These are phyloP conservation scores for Xanthoconium purpureum DNA, from an alignment of 768 basidiomycete species.

Conservation along the genomic window DNA sequence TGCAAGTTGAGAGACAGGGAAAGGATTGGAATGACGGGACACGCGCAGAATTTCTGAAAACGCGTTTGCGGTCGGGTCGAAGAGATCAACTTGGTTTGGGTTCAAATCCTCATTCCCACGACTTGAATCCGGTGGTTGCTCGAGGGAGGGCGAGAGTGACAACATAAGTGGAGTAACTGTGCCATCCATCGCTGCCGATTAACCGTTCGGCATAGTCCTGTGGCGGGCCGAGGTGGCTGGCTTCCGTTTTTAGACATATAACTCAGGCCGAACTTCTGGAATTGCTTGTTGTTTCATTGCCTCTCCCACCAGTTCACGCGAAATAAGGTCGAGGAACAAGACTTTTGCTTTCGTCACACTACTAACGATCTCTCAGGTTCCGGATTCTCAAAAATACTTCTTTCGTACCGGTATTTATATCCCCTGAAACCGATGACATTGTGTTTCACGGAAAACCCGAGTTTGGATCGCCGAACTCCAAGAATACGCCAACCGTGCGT, in stretches of 20 bases:
- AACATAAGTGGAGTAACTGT: slow-evolving; percentile 6
- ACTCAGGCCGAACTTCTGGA: too few species aligned
- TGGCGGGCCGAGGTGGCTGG: too few species aligned
- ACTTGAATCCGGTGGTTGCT: neutral
- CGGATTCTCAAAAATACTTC: too few species aligned
- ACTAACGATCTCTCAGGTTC: neutral
- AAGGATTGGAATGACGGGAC: neutral
- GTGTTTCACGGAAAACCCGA: too few species aligned
- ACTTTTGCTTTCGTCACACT: neutral
- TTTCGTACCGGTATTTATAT: too few species aligned
- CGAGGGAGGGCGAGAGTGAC: slow-evolving; percentile 10
- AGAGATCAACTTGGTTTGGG: neutral
- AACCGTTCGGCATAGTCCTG: too few species aligned
- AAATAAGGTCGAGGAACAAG: neutral
- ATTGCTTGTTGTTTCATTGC: too few species aligned
- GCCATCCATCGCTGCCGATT: neutral
- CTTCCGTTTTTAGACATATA: too few species aligned
- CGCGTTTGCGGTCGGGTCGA: neutral
- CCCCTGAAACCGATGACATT: neutral
- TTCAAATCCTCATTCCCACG: slow-evolving; percentile 13
- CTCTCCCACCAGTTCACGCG: too few species aligned
- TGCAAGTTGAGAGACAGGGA: neutral
- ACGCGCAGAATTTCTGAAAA: neutral
- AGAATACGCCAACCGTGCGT: neutral
- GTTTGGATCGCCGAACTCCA: neutral